Conservation (phyloP, 1,284 basidiomycete genomes). For the Sanghuangporus sanghuang region DNA sequence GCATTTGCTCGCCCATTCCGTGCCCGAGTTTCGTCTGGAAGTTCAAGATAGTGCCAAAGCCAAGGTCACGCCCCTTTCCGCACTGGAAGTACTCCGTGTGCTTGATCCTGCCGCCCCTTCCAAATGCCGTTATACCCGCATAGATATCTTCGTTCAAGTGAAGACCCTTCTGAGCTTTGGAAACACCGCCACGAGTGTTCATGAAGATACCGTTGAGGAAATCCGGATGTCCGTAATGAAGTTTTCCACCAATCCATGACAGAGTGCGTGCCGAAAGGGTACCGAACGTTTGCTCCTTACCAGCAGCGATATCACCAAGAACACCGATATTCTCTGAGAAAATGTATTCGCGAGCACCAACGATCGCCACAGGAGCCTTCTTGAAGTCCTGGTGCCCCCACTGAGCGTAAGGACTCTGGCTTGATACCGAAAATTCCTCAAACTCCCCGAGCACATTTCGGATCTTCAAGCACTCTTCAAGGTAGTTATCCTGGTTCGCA, state of each 20-base stretch:
- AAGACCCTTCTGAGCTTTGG: slow-evolving; percentile 97
- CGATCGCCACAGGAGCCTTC: slow-evolving; percentile 90
- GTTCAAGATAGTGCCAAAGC: slow-evolving; percentile 98
- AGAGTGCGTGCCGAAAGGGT: slow-evolving; percentile 92
- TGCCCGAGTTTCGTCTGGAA: slow-evolving; percentile 99
- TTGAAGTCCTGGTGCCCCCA: slow-evolving; percentile 86
- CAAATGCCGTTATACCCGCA: slow-evolving; percentile 98
- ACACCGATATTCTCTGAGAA: slow-evolving; percentile 99
- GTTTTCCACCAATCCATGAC: slow-evolving; percentile 96
- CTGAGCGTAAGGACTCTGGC: slow-evolving; percentile 87
- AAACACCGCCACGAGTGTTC: slow-evolving; percentile 97
- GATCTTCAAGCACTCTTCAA: slow-evolving; percentile 99
- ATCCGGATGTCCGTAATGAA: slow-evolving; percentile 99
- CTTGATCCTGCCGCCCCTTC: slow-evolving; percentile 96
- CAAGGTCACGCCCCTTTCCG: slow-evolving; percentile 97
- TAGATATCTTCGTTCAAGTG: slow-evolving; percentile 99
- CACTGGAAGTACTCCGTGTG: slow-evolving; percentile 99
- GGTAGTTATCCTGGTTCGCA: slow-evolving; percentile 99
- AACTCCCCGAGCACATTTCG: slow-evolving; percentile 98
- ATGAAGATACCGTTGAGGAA: slow-evolving; percentile 98
- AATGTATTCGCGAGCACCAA: slow-evolving; percentile 99
- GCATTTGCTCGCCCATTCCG: slow-evolving; percentile 99
- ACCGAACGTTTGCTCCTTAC: slow-evolving; percentile 99
- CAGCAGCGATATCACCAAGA: slow-evolving; percentile 95
- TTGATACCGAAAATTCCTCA: slow-evolving; percentile 87